Conservation (phyloP, 1,284 basidiomycete genomes). For the Moniliophthora roreri region DNA sequence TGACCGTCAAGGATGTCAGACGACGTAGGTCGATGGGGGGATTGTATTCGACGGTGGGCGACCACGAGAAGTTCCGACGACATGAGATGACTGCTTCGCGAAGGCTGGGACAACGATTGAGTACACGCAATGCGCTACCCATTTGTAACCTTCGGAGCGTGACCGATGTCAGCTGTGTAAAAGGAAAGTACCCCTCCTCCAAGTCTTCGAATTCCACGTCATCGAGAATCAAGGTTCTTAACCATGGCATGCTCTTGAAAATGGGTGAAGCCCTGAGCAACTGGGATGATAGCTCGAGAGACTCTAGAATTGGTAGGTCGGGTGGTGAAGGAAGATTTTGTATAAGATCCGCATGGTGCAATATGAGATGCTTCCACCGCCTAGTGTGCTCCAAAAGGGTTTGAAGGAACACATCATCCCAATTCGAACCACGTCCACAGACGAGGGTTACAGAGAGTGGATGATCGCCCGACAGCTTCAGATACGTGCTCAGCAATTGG, state of each 20-base stretch:
- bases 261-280: neutral
- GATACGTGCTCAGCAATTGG: constrained; percentile 3
- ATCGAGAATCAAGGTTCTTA: constrained; percentile 1
- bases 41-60: neutral
- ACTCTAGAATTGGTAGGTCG: neutral
- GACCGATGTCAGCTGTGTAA: constrained; percentile 2
- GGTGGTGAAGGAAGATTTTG: neutral
- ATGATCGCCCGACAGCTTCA: neutral
- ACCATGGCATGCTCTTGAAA: neutral
- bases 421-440: neutral
- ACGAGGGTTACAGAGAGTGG: neutral
- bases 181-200: neutral
- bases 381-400: neutral
- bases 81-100: neutral
- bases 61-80: neutral
- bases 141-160: neutral
- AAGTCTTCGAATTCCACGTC: neutral
- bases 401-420: neutral
- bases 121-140: neutral
- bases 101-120: neutral
- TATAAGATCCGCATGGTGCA: neutral
- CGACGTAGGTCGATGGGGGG: neutral
- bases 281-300: neutral
- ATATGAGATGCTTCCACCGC: neutral
- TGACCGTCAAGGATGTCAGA: neutral